These are phyloP conservation scores for Closterium sp. DNA, from an alignment of 139 green algal species.

Conservation along the genomic window DNA sequence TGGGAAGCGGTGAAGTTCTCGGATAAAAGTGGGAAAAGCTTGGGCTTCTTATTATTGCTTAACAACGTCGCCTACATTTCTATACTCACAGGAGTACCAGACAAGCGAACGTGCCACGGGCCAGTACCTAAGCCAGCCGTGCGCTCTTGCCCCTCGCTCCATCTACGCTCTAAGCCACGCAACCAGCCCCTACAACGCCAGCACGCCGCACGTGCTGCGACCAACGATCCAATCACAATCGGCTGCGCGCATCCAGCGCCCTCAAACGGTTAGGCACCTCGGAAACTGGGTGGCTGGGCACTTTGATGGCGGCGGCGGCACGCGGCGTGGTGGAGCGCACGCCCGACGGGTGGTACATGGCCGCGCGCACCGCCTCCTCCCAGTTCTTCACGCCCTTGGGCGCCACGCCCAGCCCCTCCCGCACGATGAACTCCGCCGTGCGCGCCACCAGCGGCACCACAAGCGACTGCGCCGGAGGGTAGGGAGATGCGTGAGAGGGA, in stretches of 20 bases:
- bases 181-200: too few relatives aligned
- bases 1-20: not conserved
- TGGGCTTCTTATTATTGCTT: not conserved
- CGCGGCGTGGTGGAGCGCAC: not conserved
- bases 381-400: not conserved
- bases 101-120: not conserved
- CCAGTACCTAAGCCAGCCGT: not conserved
- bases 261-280: not conserved
- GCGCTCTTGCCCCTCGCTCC: not conserved
- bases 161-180: not conserved
- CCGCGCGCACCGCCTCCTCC: not conserved
- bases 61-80: not conserved
- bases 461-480: not conserved
- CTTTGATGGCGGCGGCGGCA: not conserved
- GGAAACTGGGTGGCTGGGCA: not conserved
- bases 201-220: too few relatives aligned
- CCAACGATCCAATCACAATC: not conserved
- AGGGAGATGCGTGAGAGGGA: not conserved
- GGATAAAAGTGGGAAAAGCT: not conserved
- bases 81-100: not conserved
- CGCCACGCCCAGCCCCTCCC: not conserved
- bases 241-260: not conserved
- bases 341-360: conserved; percentile 1
- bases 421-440: conserved; percentile 8
- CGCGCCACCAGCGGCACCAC: conserved; percentile 10